A percentile compares a stretch with the other conserved stretches of the same genome.
Conservation (phyloP, 495 filamentous ascomycete genomes). For the Pyronema omphalodes region DNA sequence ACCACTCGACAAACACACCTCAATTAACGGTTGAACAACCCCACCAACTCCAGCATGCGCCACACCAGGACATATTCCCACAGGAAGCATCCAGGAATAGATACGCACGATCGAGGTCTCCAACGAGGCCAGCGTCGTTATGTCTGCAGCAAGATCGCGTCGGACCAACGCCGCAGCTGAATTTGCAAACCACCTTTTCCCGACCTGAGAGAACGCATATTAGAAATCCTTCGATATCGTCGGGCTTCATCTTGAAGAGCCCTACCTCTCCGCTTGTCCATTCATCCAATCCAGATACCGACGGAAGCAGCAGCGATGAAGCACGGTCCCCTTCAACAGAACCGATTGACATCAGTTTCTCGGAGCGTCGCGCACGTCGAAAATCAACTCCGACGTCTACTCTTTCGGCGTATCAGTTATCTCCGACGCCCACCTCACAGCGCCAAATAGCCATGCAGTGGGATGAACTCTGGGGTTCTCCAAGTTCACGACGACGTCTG, state of each 20-base stretch:
- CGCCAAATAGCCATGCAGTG: constrained; percentile 6
- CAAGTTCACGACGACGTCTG: constrained; percentile 31
- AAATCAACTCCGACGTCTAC: constrained; percentile 23
- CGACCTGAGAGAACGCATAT: neutral
- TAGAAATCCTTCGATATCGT: constrained; percentile 41
- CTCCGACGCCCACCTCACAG: constrained; percentile 7
- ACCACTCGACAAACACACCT: constrained; percentile 6
- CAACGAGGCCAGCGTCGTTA: neutral
- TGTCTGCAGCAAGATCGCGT: neutral
- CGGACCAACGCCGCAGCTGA: neutral
- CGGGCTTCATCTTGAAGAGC: constrained; percentile 65
- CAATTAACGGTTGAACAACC: constrained; percentile 22
- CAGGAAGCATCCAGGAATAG: neutral
- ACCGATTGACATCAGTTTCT: constrained; percentile 26
- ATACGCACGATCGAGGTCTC: neutral
- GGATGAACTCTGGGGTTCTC: constrained; percentile 22
- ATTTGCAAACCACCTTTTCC: neutral
- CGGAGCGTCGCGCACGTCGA: constrained; percentile 9
- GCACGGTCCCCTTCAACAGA: constrained; percentile 13
- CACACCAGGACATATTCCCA: constrained; percentile 22
- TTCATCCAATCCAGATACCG: constrained; percentile 53
- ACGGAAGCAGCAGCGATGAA: constrained; percentile 10
- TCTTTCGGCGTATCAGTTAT: constrained; percentile 19
- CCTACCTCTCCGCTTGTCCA: constrained; percentile 87
- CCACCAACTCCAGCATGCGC: constrained; percentile 19